Conservation (phyloP, 345 rosid species). For the Eucalyptus victrix region DNA sequence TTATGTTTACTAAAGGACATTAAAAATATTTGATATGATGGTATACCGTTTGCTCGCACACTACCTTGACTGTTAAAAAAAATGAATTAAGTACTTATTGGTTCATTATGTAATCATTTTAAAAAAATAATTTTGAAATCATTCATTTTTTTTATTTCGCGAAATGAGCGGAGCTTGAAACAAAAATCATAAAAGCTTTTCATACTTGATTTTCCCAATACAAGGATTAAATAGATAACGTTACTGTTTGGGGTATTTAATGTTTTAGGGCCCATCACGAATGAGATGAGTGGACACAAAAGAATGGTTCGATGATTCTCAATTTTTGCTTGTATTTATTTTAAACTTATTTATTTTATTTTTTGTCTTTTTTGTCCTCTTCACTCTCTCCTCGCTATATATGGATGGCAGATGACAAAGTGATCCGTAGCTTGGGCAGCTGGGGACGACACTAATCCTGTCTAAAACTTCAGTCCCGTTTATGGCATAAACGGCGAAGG, state of each 20-base stretch:
- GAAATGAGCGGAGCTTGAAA: neutral
- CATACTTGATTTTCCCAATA: neutral
- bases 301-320: neutral
- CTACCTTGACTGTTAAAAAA: neutral
- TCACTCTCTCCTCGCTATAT: neutral
- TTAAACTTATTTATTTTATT: neutral
- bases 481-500: neutral
- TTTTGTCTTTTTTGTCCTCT: neutral
- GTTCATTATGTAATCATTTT: neutral
- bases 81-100: neutral
- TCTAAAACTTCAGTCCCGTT: neutral
- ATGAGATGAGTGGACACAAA: neutral
- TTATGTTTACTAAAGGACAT: neutral
- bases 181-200: neutral
- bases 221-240: too few relatives aligned
- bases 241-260: neutral
- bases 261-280: neutral
- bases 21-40: neutral
- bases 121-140: too few relatives aligned
- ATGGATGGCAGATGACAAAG: neutral
- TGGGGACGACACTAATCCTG: neutral
- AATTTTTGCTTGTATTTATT: neutral
- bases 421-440: neutral
- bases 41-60: neutral
- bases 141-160: neutral